phyloP scores from a whole-genome alignment of 2,329 filamentous ascomycete species.

The Microsporum ferrugineum region DNA sequence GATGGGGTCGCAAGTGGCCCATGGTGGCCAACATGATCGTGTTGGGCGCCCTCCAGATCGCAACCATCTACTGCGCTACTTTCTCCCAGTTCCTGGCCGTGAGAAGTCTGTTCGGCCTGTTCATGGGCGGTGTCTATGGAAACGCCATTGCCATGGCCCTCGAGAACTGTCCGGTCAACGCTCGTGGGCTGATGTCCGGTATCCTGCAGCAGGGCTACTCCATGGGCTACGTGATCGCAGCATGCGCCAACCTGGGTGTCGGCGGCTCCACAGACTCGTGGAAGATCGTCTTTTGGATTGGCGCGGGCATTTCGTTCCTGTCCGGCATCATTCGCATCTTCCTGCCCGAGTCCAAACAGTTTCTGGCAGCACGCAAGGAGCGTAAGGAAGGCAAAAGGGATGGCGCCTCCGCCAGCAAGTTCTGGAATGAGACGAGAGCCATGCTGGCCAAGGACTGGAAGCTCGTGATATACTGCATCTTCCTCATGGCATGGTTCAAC shows the following conservation, averaged over 20 bases:
- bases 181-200: slow-evolving; percentile 50
- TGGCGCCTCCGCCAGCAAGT: slow-evolving; percentile 34
- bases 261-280: slow-evolving; percentile 68
- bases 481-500: slow-evolving; percentile 68
- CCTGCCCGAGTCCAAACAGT: slow-evolving; percentile 71
- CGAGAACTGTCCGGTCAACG: slow-evolving; percentile 49
- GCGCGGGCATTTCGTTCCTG: slow-evolving; percentile 64
- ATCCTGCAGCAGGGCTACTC: slow-evolving; percentile 55
- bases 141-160: slow-evolving; percentile 52
- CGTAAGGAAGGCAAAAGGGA: slow-evolving; percentile 32
- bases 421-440: slow-evolving; percentile 56
- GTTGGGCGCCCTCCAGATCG: slow-evolving; percentile 51
- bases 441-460: slow-evolving; percentile 64
- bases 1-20: slow-evolving; percentile 48
- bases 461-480: slow-evolving; percentile 63
- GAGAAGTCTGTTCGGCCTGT: slow-evolving; percentile 51
- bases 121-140: slow-evolving; percentile 48
- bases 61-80: slow-evolving; percentile 48
- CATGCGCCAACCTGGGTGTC: slow-evolving; percentile 40
- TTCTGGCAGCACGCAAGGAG: slow-evolving; percentile 54
- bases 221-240: slow-evolving; percentile 53
- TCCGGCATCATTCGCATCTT: slow-evolving; percentile 69
- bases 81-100: slow-evolving; percentile 50
- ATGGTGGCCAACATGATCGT: slow-evolving; percentile 52
- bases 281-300: slow-evolving; percentile 85